Conservation (phyloP, 139 green algal species). For the Chlamydomonas schloesseri region DNA sequence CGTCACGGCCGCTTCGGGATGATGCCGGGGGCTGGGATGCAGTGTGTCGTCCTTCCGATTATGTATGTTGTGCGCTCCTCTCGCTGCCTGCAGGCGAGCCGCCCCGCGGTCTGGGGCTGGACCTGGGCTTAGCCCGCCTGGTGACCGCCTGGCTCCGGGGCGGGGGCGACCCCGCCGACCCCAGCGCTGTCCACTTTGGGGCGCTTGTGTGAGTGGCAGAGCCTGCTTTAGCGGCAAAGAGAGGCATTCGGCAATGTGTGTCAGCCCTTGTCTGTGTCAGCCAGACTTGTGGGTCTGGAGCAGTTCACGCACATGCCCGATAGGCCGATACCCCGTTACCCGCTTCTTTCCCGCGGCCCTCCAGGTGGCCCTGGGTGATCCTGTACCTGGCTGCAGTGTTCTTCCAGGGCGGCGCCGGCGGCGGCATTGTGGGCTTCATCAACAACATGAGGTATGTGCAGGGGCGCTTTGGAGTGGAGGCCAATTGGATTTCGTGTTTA, state of each 20-base stretch:
- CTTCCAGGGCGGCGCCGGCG: slow-evolving; percentile 63
- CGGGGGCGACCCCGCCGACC: background rate
- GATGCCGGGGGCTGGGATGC: too few species aligned
- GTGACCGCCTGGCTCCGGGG: background rate
- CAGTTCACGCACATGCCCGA: too few species aligned
- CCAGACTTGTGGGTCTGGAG: too few species aligned
- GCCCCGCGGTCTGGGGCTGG: background rate
- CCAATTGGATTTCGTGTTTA: too few species aligned
- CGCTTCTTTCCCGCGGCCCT: too few species aligned
- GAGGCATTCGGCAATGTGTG: too few species aligned
- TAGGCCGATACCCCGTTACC: too few species aligned
- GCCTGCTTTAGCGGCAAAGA: too few species aligned
- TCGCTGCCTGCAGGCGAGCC: background rate
- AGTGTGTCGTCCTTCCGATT: too few species aligned
- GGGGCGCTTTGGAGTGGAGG: background rate
- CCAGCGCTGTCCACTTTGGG: slow-evolving; percentile 43
- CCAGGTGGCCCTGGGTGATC: slow-evolving; percentile 38
- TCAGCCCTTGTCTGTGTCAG: too few species aligned
- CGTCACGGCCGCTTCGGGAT: too few species aligned
- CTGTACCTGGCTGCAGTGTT: slow-evolving; percentile 65
- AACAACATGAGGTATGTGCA: slow-evolving; percentile 68
- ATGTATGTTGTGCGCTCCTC: too few species aligned
- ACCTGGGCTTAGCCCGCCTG: slow-evolving; percentile 7
- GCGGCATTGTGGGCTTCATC: slow-evolving; percentile 75
- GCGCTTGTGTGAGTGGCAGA: slow-evolving; percentile 27